Conservation (phyloP, 1,284 basidiomycete species). For the Singerocomus rubriflavus region DNA sequence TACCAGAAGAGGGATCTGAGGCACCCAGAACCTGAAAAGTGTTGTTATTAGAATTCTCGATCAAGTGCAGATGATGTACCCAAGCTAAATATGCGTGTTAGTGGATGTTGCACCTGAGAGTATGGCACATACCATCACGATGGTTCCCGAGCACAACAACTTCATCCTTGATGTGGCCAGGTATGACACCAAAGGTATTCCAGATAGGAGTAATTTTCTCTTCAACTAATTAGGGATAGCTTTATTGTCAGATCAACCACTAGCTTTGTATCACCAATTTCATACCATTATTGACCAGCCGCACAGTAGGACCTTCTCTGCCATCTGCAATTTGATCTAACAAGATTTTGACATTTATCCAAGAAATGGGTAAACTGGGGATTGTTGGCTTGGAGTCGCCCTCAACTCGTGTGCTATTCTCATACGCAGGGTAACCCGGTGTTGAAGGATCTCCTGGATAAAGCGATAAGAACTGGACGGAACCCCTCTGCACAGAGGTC, state of each 20-base stretch:
- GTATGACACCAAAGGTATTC: slow-evolving; percentile 76
- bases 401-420: slow-evolving; percentile 62
- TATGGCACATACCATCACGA: slow-evolving; percentile 53
- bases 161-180: slow-evolving; percentile 73
- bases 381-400: slow-evolving; percentile 63
- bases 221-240: slow-evolving; percentile 38
- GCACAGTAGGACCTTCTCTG: slow-evolving; percentile 37
- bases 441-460: slow-evolving; percentile 74
- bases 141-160: slow-evolving; percentile 76
- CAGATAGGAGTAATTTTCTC: slow-evolving; percentile 46
- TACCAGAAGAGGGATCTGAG: slow-evolving; percentile 79
- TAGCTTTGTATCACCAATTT: slow-evolving; percentile 1
- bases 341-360: slow-evolving; percentile 49
- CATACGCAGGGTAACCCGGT: slow-evolving; percentile 71
- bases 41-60: neutral
- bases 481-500: slow-evolving; percentile 68
- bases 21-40: slow-evolving; percentile 55
- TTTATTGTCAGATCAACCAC: neutral
- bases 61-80: slow-evolving; percentile 18
- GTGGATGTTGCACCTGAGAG: neutral
- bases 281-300: slow-evolving; percentile 48
- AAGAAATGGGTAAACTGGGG: slow-evolving; percentile 62
- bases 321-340: slow-evolving; percentile 40
- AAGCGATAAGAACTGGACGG: slow-evolving; percentile 66
- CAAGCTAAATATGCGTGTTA: slow-evolving; percentile 23